These are phyloP conservation scores for Stevia rebaudiana DNA, from an alignment of 140 eudicot species.

Conservation along the genomic window DNA sequence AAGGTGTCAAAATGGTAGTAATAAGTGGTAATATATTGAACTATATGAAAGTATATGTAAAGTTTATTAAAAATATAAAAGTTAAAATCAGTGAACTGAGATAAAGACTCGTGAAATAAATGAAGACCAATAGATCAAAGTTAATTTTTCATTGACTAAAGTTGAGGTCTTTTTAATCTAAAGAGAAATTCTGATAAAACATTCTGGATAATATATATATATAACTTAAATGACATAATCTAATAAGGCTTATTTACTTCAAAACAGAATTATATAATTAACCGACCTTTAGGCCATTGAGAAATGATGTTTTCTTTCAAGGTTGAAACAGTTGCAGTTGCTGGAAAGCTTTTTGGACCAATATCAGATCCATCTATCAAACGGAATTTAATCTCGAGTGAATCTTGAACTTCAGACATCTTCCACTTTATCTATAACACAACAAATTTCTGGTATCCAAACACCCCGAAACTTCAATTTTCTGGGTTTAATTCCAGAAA, in stretches of 20 bases:
- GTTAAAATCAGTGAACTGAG: too few species aligned
- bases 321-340: slow-evolving; percentile 57
- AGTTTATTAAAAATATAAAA: not conserved
- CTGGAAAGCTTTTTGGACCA: slow-evolving; percentile 78
- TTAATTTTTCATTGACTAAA: not conserved
- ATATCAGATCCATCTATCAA: slow-evolving; percentile 83
- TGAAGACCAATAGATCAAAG: not conserved
- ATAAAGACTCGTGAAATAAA: not conserved
- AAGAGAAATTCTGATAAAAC: not conserved
- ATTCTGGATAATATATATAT: not conserved
- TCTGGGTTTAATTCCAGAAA: slow-evolving; percentile 2
- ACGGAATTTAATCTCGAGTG: slow-evolving; percentile 77
- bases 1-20: not conserved
- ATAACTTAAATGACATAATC: not conserved
- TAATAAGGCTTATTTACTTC: slow-evolving; percentile 6
- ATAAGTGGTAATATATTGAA: not conserved
- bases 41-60: not conserved
- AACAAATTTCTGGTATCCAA: slow-evolving; percentile 15
- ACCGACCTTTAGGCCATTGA: slow-evolving; percentile 92
- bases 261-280: not conserved
- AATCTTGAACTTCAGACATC: slow-evolving; percentile 78
- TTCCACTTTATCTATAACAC: slow-evolving; percentile 11
- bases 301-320: slow-evolving; percentile 78
- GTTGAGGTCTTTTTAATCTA: not conserved
- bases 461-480: slow-evolving; percentile 23